Percentiles rank a stretch among this genome's conserved stretches.
These are phyloP conservation scores for Borovskyia barvae DNA, from an alignment of 208 protist genomes.

Conservation along the genomic window DNA sequence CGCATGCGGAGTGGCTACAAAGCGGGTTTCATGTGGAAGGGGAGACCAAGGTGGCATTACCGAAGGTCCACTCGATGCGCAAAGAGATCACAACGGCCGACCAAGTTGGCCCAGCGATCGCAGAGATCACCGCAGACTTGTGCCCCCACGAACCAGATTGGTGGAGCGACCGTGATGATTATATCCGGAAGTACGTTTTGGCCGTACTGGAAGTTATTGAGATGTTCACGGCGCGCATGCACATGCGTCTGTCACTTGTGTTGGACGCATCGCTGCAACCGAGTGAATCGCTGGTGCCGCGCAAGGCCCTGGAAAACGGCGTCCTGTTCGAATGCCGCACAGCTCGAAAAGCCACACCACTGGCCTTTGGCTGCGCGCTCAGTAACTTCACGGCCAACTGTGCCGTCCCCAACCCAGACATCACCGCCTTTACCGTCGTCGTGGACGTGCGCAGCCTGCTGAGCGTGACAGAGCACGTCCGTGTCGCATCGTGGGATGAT, in stretches of 20 bases:
- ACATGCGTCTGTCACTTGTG: conserved; percentile 36
- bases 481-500: conserved; percentile 30
- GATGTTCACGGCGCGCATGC: conserved; percentile 46
- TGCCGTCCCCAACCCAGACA: conserved; percentile 30
- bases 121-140: conserved; percentile 33
- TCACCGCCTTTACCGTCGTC: conserved; percentile 48
- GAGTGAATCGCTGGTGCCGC: conserved; percentile 26
- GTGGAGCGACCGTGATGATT: conserved; percentile 41
- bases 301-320: conserved; percentile 29
- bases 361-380: conserved; percentile 69
- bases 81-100: conserved; percentile 40
- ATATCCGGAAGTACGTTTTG: conserved; percentile 43
- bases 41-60: conserved; percentile 27
- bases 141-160: conserved; percentile 14
- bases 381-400: conserved; percentile 63
- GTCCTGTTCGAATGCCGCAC: conserved; percentile 44
- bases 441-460: conserved; percentile 53
- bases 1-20: conserved; percentile 74
- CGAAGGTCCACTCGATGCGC: conserved; percentile 24
- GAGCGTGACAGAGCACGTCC: conserved; percentile 34
- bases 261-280: conserved; percentile 54
- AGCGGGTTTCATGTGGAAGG: conserved; percentile 38
- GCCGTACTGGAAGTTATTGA: conserved; percentile 39
- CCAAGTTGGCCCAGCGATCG: conserved; percentile 38
- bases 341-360: conserved; percentile 19